phyloP scores from a whole-genome alignment of 768 basidiomycete genomes.

The Suillus fuscotomentosus region DNA sequence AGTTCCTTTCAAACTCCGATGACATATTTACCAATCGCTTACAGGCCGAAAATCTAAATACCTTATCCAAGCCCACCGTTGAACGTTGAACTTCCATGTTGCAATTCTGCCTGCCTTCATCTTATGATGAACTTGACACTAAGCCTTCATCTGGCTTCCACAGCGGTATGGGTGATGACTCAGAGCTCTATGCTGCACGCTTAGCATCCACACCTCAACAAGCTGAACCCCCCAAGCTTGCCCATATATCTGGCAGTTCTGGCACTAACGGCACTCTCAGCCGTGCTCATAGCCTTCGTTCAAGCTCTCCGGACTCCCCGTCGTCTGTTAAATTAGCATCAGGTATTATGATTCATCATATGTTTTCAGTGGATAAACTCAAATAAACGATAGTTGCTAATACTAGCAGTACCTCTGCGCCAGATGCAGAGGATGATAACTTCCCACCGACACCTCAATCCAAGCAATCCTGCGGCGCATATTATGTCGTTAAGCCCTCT shows the following conservation, averaged over 20 bases:
- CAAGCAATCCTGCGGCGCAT: neutral
- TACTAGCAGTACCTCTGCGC: neutral
- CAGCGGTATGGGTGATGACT: neutral
- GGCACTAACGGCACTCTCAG: neutral
- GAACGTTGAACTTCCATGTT: too few species aligned
- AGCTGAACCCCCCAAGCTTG: neutral
- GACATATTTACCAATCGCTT: neutral
- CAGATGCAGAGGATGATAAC: neutral
- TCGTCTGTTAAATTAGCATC: neutral
- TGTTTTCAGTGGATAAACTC: neutral
- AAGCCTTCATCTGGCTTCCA: neutral
- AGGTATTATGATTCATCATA: neutral
- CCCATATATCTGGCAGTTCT: neutral
- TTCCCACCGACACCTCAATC: neutral
- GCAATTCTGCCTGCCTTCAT: neutral
- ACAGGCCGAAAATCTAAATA: neutral
- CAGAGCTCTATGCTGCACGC: fast-evolving
- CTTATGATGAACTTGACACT: neutral
- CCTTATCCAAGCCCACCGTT: neutral
- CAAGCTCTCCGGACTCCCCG: neutral
- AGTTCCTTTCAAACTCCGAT: neutral
- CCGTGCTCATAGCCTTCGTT: neutral
- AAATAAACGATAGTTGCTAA: neutral
- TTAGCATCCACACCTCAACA: neutral
- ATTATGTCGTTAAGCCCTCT: neutral